Percentiles rank a stretch among this genome's conserved stretches.
phyloP scores from a whole-genome alignment of 176 grass and related monocot genomes.

The Ananas comosus region DNA sequence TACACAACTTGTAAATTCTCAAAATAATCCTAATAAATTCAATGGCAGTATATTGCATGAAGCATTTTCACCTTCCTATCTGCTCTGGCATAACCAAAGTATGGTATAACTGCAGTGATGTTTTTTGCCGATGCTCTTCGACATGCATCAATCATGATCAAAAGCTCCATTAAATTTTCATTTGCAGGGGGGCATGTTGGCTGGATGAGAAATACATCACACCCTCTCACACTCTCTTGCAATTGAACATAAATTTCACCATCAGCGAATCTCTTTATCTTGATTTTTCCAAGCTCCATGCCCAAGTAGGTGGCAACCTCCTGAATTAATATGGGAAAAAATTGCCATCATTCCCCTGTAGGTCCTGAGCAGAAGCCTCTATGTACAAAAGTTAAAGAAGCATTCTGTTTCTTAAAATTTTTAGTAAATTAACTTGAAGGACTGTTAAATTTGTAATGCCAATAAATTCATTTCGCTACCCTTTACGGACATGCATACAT shows the following conservation, averaged over 20 bases:
- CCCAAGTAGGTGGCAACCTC: conserved; percentile 65
- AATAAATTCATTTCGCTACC: background rate
- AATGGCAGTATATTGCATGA: background rate
- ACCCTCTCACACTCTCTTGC: conserved; percentile 72
- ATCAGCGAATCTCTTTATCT: conserved; percentile 73
- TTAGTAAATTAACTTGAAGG: background rate
- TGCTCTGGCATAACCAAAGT: conserved; percentile 73
- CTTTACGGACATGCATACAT: background rate
- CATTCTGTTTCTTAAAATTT: background rate
- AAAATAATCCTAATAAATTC: background rate
- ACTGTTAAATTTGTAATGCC: background rate
- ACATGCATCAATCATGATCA: conserved; percentile 81
- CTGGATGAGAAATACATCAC: conserved; percentile 72
- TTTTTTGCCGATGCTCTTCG: conserved; percentile 74
- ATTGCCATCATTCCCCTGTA: background rate
- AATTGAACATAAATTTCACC: conserved; percentile 82
- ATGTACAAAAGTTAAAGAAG: background rate
- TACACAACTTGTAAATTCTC: background rate
- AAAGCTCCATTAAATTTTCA: conserved; percentile 84
- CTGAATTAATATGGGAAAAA: conserved; percentile 12
- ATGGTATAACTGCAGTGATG: conserved; percentile 67
- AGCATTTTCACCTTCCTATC: conserved; percentile 39
- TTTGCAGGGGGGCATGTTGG: conserved; percentile 76
- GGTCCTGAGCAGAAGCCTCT: background rate
- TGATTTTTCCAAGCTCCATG: conserved; percentile 46